Evolutionary conservation across 2,329 filamentous ascomycete genomes (phyloP), one percentile per base, ranked within the genome.

Genomic region (Apiospora malaysiana): DNA sequence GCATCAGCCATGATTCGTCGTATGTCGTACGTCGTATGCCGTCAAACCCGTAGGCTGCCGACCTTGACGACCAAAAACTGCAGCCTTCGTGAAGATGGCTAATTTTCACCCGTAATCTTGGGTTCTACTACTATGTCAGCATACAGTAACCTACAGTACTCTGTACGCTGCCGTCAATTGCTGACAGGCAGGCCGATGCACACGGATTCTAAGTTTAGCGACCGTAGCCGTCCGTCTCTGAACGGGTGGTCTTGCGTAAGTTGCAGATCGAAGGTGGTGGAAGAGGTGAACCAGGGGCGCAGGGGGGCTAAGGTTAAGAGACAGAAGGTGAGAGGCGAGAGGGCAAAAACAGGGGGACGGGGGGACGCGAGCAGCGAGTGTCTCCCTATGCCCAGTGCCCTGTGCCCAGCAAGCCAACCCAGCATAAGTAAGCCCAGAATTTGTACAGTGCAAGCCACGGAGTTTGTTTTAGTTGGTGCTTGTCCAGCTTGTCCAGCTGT

Each of bases 141-240:
- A 47, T 16, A 27, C 49, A 59, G 27, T 59, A n/a, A n/a, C n/a
- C n/a, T n/a, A n/a, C n/a, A n/a, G n/a, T n/a, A n/a, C n/a, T n/a
- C n/a, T n/a, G n/a, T n/a, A 27, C 23, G 49, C 49, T 32, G 27
- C 9, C 27, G 27, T 63, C 56, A 23, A 63, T 63, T 40, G 56
- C 56, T 63, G 56, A 63, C 56, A 63, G 56, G 56, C 18, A 7
- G 42, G 16, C 32, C 49, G 27, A 63, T n/a, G 56, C 37, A 3
- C 56, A 40, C 37, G 56, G n/a, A 21, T 63, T 63, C 65, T 67
- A 67, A 67, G 65, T 67, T 67, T 67, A 67, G 40, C 65, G 65
- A 46, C 65, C 65, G 10, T n/a, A 18, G 40, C 40, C 21, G 16
- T 37, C 42, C 16, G 32, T 14, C 14, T 25, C 9, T 32, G 49